phyloP scores from a whole-genome alignment of 108 stramenopile genomes.

The Nitzschia palea region DNA sequence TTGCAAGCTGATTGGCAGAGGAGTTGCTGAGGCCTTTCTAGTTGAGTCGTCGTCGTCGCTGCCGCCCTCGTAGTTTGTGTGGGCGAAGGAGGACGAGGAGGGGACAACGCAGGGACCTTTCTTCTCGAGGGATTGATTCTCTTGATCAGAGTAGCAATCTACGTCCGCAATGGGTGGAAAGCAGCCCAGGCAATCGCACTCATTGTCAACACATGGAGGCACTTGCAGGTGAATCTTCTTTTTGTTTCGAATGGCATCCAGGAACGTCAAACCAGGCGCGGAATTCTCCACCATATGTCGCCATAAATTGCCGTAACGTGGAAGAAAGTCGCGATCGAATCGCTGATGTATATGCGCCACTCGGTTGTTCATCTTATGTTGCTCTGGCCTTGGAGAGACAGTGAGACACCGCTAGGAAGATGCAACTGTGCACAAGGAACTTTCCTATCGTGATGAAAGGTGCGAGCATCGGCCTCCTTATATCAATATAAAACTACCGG shows the following conservation, averaged over 20 bases:
- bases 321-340: conserved; percentile 39
- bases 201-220: not conserved
- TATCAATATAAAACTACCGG: too few species aligned
- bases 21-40: not conserved
- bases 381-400: not conserved
- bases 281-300: conserved; percentile 34
- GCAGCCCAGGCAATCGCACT: conserved; percentile 23
- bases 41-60: not conserved
- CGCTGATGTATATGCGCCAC: not conserved
- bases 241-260: conserved; percentile 17
- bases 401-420: too few species aligned
- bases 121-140: not conserved
- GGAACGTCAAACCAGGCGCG: too few species aligned
- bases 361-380: not conserved
- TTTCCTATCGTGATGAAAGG: too few species aligned
- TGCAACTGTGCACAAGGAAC: too few species aligned
- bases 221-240: not conserved
- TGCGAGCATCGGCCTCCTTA: too few species aligned
- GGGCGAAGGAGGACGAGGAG: not conserved
- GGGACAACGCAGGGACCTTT: not conserved
- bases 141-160: not conserved
- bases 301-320: conserved; percentile 63
- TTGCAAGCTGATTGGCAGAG: not conserved
- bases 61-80: not conserved
- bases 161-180: conserved; percentile 15